phyloP scores from a whole-genome alignment of 768 basidiomycete genomes.

The Naganishia vaughanmartiniae region DNA sequence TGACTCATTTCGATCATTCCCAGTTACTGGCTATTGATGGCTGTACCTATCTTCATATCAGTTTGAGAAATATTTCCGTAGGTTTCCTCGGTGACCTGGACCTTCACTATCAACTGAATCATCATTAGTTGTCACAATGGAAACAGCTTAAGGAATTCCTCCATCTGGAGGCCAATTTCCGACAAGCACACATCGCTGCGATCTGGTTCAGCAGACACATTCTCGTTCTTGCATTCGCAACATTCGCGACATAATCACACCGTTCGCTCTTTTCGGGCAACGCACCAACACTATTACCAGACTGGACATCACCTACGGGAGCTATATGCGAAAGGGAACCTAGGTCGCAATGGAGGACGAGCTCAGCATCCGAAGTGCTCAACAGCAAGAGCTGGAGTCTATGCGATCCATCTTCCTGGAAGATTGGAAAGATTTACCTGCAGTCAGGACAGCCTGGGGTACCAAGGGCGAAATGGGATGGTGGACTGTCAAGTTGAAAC shows the following conservation, averaged over 20 bases:
- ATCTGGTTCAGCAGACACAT: conserved; percentile 2
- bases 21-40: too few species aligned
- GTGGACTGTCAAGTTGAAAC: conserved; percentile 41
- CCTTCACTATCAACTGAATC: neutral
- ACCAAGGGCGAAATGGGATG: conserved; percentile 42
- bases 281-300: neutral
- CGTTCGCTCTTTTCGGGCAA: neutral
- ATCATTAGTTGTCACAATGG: conserved; percentile 3
- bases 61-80: too few species aligned
- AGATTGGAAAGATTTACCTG: conserved; percentile 45
- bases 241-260: neutral
- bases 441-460: conserved; percentile 48
- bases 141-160: conserved; percentile 2
- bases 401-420: conserved; percentile 45
- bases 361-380: conserved; percentile 28
- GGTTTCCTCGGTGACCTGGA: too few species aligned
- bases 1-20: too few species aligned
- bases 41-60: too few species aligned
- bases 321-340: neutral
- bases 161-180: neutral
- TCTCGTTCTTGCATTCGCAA: neutral
- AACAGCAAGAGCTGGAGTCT: conserved; percentile 45
- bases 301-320: neutral
- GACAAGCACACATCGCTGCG: neutral
- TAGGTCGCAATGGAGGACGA: conserved; percentile 14